A percentile compares a stretch with the other conserved stretches of the same genome.
Evolutionary conservation across 2,329 filamentous ascomycete species (phyloP).

Genomic region (Teratosphaeria gauchensis): DNA sequence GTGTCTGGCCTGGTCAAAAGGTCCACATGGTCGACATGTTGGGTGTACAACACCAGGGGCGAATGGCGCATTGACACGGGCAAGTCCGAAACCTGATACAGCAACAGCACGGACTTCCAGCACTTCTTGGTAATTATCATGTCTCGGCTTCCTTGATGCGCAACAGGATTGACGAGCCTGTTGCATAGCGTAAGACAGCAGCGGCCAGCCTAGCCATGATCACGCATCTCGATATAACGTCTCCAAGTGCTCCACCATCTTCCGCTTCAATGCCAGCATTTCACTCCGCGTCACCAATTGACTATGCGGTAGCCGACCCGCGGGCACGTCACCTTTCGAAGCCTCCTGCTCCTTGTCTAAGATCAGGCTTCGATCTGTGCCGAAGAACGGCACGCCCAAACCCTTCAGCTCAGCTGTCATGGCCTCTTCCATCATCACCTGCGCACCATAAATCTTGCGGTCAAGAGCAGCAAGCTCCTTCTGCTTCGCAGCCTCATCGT

Average conservation of each 20-base stretch:
- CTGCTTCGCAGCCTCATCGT: constrained; percentile 25
- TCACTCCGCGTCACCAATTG: constrained; percentile 23
- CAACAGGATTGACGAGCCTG: too few relatives aligned
- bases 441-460: constrained; percentile 52
- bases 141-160: too few relatives aligned
- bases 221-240: constrained; percentile 27
- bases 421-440: constrained; percentile 49
- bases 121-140: too few relatives aligned
- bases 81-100: too few relatives aligned
- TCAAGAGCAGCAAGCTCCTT: constrained; percentile 51
- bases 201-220: background rate
- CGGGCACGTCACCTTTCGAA: constrained; percentile 6
- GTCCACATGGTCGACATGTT: too few relatives aligned
- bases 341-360: constrained; percentile 18
- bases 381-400: constrained; percentile 54
- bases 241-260: constrained; percentile 30
- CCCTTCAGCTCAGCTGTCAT: constrained; percentile 47
- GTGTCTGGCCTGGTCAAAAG: too few relatives aligned
- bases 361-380: constrained; percentile 38
- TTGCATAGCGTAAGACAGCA: background rate
- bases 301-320: constrained; percentile 17
- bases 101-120: too few relatives aligned
- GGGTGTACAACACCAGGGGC: too few relatives aligned
- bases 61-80: too few relatives aligned
- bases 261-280: constrained; percentile 23